Percentiles rank a stretch among this genome's conserved stretches.
Conservation (phyloP, 306 rosid species). For the Canavalia gladiata region DNA sequence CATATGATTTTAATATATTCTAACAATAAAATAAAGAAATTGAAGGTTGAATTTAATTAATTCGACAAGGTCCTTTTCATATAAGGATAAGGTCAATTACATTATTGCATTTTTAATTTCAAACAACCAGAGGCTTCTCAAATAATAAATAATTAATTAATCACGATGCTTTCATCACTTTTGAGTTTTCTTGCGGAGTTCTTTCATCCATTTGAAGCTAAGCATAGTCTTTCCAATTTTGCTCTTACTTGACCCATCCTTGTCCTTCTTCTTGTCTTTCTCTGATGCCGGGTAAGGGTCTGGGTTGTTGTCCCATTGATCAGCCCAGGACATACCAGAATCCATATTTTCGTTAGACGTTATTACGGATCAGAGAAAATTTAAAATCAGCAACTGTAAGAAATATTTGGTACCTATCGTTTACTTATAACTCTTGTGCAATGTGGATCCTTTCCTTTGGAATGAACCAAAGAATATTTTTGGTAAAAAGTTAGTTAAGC, state of each 20-base stretch:
- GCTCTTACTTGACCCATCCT: slow-evolving; percentile 55
- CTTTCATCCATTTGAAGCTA: slow-evolving; percentile 73
- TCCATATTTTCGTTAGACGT: slow-evolving; percentile 48
- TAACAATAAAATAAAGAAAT: background rate
- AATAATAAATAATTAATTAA: background rate
- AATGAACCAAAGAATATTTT: slow-evolving; percentile 27
- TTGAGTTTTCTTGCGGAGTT: slow-evolving; percentile 58
- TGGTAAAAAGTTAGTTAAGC: slow-evolving; percentile 24
- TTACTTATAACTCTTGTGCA: slow-evolving; percentile 31
- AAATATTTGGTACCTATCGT: background rate
- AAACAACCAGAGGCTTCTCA: background rate
- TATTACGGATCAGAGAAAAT: background rate
- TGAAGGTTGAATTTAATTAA: background rate
- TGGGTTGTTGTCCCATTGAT: slow-evolving; percentile 73
- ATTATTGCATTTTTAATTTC: background rate
- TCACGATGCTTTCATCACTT: slow-evolving; percentile 35
- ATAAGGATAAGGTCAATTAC: background rate
- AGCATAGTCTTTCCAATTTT: slow-evolving; percentile 55
- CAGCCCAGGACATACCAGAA: slow-evolving; percentile 76
- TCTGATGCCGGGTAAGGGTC: slow-evolving; percentile 59
- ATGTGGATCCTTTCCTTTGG: slow-evolving; percentile 33
- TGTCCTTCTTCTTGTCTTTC: slow-evolving; percentile 61
- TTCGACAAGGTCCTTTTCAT: background rate
- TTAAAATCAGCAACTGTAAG: background rate
- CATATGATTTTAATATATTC: background rate